phyloP scores from a whole-genome alignment of 1,284 basidiomycete species.

The Cryptococcus wingfieldii region DNA sequence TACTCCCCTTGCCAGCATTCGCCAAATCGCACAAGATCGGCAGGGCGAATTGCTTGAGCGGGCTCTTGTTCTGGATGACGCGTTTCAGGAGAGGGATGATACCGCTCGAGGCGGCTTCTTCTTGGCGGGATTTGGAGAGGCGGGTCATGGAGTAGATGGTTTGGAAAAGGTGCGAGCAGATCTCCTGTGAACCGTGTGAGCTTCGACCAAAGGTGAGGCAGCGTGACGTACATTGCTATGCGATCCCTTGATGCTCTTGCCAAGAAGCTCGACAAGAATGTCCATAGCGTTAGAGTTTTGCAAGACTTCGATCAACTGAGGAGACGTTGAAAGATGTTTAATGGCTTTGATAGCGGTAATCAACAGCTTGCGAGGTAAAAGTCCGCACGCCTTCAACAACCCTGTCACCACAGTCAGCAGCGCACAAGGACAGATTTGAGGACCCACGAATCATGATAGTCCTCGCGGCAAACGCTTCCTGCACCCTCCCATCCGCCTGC shows the following conservation, averaged over 20 bases:
- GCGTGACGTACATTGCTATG: constrained; percentile 67
- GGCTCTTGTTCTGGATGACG: constrained; percentile 80
- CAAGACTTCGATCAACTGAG: constrained; percentile 80
- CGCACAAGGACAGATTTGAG: background rate
- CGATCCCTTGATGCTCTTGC: constrained; percentile 70
- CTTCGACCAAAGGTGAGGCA: background rate
- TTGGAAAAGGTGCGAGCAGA: constrained; percentile 76
- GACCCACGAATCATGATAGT: constrained; percentile 80
- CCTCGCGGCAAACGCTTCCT: constrained; percentile 82
- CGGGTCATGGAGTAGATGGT: constrained; percentile 91
- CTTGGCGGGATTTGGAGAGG: constrained; percentile 88
- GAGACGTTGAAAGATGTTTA: constrained; percentile 91
- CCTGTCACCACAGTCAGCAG: constrained; percentile 53
- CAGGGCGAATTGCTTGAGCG: constrained; percentile 91
- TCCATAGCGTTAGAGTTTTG: constrained; percentile 96
- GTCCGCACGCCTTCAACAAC: constrained; percentile 73
- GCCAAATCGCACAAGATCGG: constrained; percentile 94
- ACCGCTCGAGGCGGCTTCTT: constrained; percentile 92
- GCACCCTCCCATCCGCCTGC: constrained; percentile 86
- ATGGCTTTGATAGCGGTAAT: constrained; percentile 89
- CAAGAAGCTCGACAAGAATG: constrained; percentile 75
- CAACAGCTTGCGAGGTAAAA: constrained; percentile 76
- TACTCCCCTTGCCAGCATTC: constrained; percentile 84
- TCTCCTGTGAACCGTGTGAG: constrained; percentile 60
- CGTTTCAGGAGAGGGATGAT: constrained; percentile 86